Percentiles rank a stretch among this genome's conserved stretches.
Evolutionary conservation across 2,329 filamentous ascomycete genomes (phyloP).

Genomic region (Cercospora sp.): DNA sequence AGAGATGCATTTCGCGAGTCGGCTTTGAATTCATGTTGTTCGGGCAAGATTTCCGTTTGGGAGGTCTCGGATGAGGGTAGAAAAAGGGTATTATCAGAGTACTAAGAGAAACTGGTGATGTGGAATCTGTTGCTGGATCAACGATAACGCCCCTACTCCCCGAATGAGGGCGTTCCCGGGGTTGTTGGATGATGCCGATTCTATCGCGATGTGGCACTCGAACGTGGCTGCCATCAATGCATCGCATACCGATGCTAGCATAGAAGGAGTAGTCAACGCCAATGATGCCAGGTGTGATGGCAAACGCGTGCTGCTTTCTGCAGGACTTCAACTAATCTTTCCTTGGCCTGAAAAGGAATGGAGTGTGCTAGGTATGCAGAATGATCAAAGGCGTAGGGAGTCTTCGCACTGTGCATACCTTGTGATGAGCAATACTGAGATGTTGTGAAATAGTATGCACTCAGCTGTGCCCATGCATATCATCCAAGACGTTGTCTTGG

Average conservation of each 20-base stretch:
- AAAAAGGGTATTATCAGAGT: background rate
- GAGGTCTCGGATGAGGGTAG: background rate
- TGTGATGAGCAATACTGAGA: background rate
- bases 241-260: background rate
- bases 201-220: background rate
- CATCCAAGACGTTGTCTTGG: background rate
- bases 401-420: background rate
- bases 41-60: background rate
- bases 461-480: background rate
- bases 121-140: background rate
- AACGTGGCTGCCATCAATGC: background rate
- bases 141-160: background rate
- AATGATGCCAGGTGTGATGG: background rate
- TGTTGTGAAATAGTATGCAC: background rate
- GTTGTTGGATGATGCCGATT: background rate
- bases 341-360: background rate
- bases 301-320: background rate
- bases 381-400: background rate
- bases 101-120: background rate
- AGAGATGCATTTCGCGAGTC: background rate
- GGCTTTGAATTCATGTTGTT: no score
- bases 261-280: background rate
- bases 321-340: background rate
- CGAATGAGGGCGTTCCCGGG: no score
- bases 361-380: background rate